Evolutionary conservation across 768 basidiomycete genomes (phyloP), one percentile per base, ranked within the genome.

Genomic region (Naganishia vaughanmartiniae): DNA sequence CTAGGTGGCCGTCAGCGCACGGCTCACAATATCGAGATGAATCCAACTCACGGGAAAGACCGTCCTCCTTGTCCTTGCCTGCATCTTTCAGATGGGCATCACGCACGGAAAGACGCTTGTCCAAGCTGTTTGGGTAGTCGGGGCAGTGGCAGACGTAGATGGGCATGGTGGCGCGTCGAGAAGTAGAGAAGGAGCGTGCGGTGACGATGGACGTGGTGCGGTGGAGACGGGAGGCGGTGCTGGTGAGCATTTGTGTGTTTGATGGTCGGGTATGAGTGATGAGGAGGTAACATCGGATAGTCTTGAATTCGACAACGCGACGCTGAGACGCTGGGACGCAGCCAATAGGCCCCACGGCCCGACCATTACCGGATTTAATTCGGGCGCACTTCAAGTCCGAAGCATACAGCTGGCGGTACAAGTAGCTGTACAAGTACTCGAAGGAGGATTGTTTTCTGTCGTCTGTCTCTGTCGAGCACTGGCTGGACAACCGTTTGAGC

Each of bases 111-210:
- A 77, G 58, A 24, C 79, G 67, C 60, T 72, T 70, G 26, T 76
- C 75, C 36, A 80, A 73, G 21, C 67, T 57, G 63, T 77, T 70
- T 21, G 77, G 77, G 67, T 77, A 74, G 68, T 80, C 79, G 24
- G 77, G 79, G 54, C 74, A 74, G 73, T 76, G 76, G 17, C 71
- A 69, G n/a, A 80, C 70, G 74, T 77, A 80, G 54, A 73, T 70
- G 34, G 79, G 79, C 79, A 80, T 80, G 15, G 34, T 73, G 58
- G 19, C 17, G 63, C 21, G 12, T 31, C 31, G 67, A 12, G 45
- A 48, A 21, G 65, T 68, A 4, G 53, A 34, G 46, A 67, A 34
- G 31, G 14, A 11, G 15, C 65, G 65, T 65, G 48, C 48, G 48
- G 48, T 26, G n/a, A 34, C 2, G 24, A n/a, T n/a, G 19, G 56